Evolutionary conservation across 345 rosid species (phyloP), one percentile per base, ranked within the genome.

Genomic region (Gossypium turneri): DNA sequence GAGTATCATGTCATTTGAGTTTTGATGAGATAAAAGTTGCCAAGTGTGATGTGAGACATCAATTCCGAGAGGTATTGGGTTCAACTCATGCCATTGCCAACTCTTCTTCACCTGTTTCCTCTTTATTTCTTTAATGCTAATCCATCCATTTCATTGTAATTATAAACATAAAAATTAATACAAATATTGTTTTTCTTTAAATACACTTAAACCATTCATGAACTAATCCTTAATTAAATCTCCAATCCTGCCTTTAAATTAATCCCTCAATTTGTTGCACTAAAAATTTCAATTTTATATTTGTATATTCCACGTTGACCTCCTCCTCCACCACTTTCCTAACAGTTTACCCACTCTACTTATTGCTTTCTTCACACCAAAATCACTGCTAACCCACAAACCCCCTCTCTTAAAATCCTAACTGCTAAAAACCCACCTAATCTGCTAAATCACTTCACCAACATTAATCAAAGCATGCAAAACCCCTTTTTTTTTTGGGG

Each of bases 321-420:
- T 69, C 7, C 38, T 29, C 5, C 7, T 34, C 82, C 82, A 59
- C 69, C 77, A 74, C 75, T 69, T 45, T 64, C 45, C 76, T 34
- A 29, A 80, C 76, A 80, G 75, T 76, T 68, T 41, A 74, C 85
- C 86, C 87, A 84, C 85, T 79, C 85, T 79, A 78, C 80, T 76
- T 19, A 57, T 44, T 61, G 15, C 63, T 77, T 75, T 81, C 75
- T 72, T 80, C 86, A 71, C 80, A 48, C 83, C 79, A 78, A 79
- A 82, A 81, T 64, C 83, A 79, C 72, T 77, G 53, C 82, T 74
- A 79, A 75, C 79, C 60, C 24, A n/a, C 58, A 65, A 45, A 75
- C 53, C 71, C 72, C 75, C 76, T 67, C 75, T n/a, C 50, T 7
- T 57, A 45, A 47, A 22, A 25, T 50, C 34, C 3, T 25, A 24